These are phyloP conservation scores for Russula compacta DNA, from an alignment of 768 basidiomycete species.

Conservation along the genomic window DNA sequence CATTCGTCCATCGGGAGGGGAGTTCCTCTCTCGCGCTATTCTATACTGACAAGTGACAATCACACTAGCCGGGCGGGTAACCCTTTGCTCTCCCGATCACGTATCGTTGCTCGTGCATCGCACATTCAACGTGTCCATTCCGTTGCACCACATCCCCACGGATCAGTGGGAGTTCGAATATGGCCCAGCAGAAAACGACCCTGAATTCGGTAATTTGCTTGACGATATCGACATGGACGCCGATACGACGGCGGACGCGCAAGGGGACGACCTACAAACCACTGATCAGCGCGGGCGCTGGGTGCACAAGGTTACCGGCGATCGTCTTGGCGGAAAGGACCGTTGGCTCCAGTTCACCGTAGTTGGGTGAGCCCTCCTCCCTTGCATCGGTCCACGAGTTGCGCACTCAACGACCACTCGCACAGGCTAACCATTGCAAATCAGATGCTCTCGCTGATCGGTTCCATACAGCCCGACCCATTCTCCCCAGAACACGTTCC, in stretches of 20 bases:
- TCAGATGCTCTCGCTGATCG: conserved; percentile 85
- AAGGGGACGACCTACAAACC: conserved; percentile 21
- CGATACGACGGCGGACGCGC: conserved; percentile 17
- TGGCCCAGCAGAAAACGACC: conserved; percentile 72
- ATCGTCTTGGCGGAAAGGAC: conserved; percentile 56
- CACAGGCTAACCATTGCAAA: conserved; percentile 79
- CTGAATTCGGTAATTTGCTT: conserved; percentile 45
- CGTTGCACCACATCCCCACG: conserved; percentile 78
- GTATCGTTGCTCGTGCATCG: conserved; percentile 81
- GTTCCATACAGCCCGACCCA: conserved; percentile 70
- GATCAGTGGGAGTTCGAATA: conserved; percentile 83
- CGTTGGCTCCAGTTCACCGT: conserved; percentile 77
- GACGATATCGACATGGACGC: conserved; percentile 20
- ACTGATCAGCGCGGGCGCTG: conserved; percentile 60
- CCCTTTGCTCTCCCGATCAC: conserved; percentile 85
- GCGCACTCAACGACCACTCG: background rate
- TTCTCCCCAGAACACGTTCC: conserved; percentile 54
- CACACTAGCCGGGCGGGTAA: conserved; percentile 69
- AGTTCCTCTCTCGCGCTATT: background rate
- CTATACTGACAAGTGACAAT: background rate
- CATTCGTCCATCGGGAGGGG: background rate
- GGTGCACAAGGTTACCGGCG: conserved; percentile 65
- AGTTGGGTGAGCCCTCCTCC: conserved; percentile 56
- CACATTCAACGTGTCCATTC: conserved; percentile 94
- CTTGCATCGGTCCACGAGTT: background rate